Evolutionary conservation across 176 grass and related monocot genomes (phyloP).

Genomic region (Cenchrus americanus): DNA sequence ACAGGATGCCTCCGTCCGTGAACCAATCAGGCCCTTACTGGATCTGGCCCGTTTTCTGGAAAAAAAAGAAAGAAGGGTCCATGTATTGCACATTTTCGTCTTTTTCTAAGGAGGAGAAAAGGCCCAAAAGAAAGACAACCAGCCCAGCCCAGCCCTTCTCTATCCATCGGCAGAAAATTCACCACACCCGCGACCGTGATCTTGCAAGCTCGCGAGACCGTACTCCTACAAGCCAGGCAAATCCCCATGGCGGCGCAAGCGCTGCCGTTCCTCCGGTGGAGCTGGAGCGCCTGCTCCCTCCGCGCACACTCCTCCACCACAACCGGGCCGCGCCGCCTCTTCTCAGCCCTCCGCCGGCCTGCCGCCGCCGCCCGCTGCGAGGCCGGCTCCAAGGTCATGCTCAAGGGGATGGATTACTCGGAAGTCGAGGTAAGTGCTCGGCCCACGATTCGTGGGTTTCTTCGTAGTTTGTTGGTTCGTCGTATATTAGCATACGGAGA

Average conservation of each 20-base stretch:
- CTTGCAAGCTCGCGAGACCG: neutral
- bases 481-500: neutral
- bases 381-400: conserved; percentile 57
- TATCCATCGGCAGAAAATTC: conserved; percentile 18
- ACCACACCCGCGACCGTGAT: conserved; percentile 1
- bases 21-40: too few relatives aligned
- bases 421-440: conserved; percentile 76
- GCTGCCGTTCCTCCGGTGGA: conserved; percentile 71
- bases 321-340: conserved; percentile 34
- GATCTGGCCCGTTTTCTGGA: neutral
- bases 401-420: conserved; percentile 90
- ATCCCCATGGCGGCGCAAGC: conserved; percentile 66
- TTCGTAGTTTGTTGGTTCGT: conserved; percentile 16
- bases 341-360: conserved; percentile 49
- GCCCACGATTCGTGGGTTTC: neutral
- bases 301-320: conserved; percentile 10
- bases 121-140: neutral
- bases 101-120: neutral
- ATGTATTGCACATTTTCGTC: too few relatives aligned
- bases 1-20: too few relatives aligned
- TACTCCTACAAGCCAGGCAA: neutral
- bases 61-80: too few relatives aligned
- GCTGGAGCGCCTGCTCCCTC: conserved; percentile 59
- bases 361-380: conserved; percentile 22
- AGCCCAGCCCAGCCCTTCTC: conserved; percentile 22